Base-by-base conservation (phyloP, 2,329 filamentous ascomycete genomes). In the Plenodomus tracheiphilus region DNA sequence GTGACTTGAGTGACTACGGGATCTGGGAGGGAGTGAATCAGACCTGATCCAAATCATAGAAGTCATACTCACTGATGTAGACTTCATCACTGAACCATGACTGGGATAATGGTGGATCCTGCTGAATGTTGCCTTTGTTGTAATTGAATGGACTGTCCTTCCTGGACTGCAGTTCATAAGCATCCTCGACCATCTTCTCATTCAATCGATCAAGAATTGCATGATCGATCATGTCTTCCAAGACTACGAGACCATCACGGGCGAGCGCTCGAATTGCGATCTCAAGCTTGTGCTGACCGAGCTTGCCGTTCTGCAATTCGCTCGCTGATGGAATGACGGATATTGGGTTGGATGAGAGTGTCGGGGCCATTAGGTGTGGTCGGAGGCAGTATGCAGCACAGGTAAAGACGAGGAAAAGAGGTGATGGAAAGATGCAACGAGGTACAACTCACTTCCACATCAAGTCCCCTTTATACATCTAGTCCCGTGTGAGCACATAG, bases 131-230 rank as follows among this genome's bases (percentile, higher is more conserved):
- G 1, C 80, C 81, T 40, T 77, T 77, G 59, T 85, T 85, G 61
- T 85, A 85, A 56, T 86, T 86, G 72, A 79, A 86, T 0, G 79
- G 77, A 15, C 81, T 74, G 17, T 83, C 76, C 2, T 81, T 81
- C 25, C 74, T 70, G 0, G 70, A 72, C 47, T 81, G 79, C 2
- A 86, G 71, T 3, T 66, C 60, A 2, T 73, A 73, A 1, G 83
- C 83, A 62, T 87, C 84, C 39, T 79, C 30, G 1, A 82, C 75
- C 84, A 87, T 87, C 54, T 79, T 81, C 39, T 58, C 53, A 58
- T 86, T 86, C 32, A 87, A 69, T 6, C 61, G 58, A 56, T 86
- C 80, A 2, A 86, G 67, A n/a, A 77, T 64, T 0, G 71, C 61
- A 53, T 81, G 78, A 0, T 77, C 74, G 15, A 72, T 54, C 19